Conservation (phyloP, 305 asterid genomes). For the Fraxinus albicans region DNA sequence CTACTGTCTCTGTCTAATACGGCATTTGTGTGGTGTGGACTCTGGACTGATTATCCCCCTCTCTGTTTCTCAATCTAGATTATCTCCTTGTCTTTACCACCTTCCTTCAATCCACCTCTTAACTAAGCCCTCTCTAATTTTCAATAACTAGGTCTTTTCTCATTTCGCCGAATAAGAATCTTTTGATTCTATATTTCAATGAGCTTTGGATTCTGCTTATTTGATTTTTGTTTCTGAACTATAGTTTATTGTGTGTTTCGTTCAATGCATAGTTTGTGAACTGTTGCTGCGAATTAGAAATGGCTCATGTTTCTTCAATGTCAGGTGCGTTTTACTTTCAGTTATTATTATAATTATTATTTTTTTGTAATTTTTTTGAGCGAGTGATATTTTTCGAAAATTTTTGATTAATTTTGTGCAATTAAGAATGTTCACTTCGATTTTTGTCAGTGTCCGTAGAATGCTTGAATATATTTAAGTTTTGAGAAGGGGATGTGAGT, state of each 20-base stretch:
- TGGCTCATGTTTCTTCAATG: slow-evolving; percentile 75
- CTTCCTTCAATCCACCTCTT: slow-evolving; percentile 39
- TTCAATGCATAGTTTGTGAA: slow-evolving; percentile 36
- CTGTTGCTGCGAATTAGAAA: slow-evolving; percentile 68
- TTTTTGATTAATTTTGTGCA: background rate
- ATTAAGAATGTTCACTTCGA: background rate
- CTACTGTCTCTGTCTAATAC: background rate
- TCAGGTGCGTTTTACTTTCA: slow-evolving; percentile 24
- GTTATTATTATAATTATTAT: background rate
- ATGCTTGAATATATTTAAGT: slow-evolving; percentile 68
- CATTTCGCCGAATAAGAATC: slow-evolving; percentile 24
- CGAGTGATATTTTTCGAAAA: background rate
- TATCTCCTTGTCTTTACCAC: slow-evolving; percentile 37
- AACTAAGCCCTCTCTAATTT: slow-evolving; percentile 27
- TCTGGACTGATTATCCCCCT: background rate
- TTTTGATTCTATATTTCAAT: slow-evolving; percentile 16
- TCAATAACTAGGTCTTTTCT: slow-evolving; percentile 2
- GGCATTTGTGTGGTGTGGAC: background rate
- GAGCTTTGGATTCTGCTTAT: slow-evolving; percentile 24
- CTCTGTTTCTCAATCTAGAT: slow-evolving; percentile 54
- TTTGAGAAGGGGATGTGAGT: slow-evolving; percentile 71
- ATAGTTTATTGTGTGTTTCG: slow-evolving; percentile 23
- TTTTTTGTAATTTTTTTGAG: background rate
- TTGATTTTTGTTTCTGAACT: slow-evolving; percentile 22
- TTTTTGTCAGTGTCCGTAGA: slow-evolving; percentile 62